Evolutionary conservation across 495 filamentous ascomycete genomes (phyloP).

Genomic region (Tuber melanosporum): DNA sequence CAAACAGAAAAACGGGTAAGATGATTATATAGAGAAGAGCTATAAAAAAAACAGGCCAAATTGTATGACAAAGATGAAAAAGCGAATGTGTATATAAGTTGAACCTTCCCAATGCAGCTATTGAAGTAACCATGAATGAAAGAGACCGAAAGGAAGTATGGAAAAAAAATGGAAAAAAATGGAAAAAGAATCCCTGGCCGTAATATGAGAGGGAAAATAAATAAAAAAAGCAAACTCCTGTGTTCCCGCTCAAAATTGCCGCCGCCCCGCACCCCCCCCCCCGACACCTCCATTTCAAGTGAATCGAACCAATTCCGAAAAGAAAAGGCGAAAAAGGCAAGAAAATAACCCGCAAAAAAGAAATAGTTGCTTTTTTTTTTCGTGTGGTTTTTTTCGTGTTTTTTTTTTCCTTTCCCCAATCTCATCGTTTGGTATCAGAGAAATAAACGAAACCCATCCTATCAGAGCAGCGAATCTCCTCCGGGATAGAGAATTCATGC

Average conservation of each 20-base stretch:
- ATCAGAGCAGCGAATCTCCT: neutral
- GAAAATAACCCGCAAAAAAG: neutral
- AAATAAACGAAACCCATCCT: neutral
- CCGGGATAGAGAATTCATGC: neutral
- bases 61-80: neutral
- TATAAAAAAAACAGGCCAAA: neutral
- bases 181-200: neutral
- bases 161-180: neutral
- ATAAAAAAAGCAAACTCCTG: neutral
- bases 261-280: neutral
- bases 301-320: neutral
- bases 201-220: neutral
- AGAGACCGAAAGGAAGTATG: neutral
- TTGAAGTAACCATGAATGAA: neutral
- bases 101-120: neutral
- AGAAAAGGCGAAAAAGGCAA: neutral
- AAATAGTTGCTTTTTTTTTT: neutral
- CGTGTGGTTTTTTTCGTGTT: neutral
- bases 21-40: neutral
- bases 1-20: neutral
- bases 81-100: neutral
- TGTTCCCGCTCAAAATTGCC: neutral
- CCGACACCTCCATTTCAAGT: neutral
- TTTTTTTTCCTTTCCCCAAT: neutral
- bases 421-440: neutral